Conservation (phyloP, 2,329 filamentous ascomycete genomes). For the Cytospora schulzeri region DNA sequence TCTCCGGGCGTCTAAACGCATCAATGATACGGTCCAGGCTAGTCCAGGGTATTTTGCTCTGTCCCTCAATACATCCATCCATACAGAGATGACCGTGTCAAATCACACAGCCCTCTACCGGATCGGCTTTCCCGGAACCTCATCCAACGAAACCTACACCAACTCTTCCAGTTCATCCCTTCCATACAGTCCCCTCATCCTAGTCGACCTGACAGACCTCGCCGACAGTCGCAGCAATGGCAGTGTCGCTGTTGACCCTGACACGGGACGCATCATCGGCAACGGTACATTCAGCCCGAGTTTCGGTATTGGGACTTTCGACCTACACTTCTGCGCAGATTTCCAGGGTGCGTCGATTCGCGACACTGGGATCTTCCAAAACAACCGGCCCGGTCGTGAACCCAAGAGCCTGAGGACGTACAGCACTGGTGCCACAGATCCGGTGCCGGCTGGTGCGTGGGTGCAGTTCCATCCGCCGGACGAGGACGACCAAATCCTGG, state of each 20-base stretch:
- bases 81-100: constrained; percentile 53
- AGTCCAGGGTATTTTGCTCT: constrained; percentile 55
- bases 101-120: constrained; percentile 55
- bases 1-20: constrained; percentile 44
- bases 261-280: constrained; percentile 51
- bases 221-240: constrained; percentile 51
- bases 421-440: constrained; percentile 26
- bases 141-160: constrained; percentile 22
- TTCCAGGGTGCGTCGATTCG: constrained; percentile 46
- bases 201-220: constrained; percentile 55
- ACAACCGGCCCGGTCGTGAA: constrained; percentile 48
- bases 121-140: constrained; percentile 47
- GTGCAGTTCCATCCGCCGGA: constrained; percentile 28
- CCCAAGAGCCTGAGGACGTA: constrained; percentile 35
- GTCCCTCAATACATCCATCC: constrained; percentile 49
- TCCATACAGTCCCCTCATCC: constrained; percentile 49
- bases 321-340: constrained; percentile 54
- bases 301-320: constrained; percentile 54
- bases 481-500: constrained; percentile 21
- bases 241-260: constrained; percentile 48
- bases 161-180: constrained; percentile 34
- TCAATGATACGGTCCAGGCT: constrained; percentile 48
- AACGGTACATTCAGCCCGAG: constrained; percentile 53
- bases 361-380: constrained; percentile 55
- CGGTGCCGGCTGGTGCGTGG: constrained; percentile 29